phyloP scores from a whole-genome alignment of 768 basidiomycete genomes.

The Gymnopilus junonius region DNA sequence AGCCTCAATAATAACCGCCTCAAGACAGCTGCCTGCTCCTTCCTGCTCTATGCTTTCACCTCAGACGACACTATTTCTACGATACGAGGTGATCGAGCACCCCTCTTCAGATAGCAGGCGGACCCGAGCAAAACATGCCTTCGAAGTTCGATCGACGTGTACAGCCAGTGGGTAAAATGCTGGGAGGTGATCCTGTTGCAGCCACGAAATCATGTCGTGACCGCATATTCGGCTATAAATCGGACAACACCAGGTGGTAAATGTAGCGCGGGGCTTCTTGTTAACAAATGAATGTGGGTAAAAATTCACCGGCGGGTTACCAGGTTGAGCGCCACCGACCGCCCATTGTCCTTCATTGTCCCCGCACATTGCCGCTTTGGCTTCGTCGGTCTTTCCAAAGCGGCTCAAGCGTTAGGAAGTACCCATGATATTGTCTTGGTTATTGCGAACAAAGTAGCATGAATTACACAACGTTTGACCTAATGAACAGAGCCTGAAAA shows the following conservation, averaged over 20 bases:
- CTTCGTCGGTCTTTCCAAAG: background rate
- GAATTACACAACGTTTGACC: too few species aligned
- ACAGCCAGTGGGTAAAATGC: background rate
- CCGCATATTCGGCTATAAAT: background rate
- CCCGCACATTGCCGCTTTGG: background rate
- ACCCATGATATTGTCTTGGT: too few species aligned
- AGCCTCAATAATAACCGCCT: background rate
- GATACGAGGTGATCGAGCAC: background rate
- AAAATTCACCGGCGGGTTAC: background rate
- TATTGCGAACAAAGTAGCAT: too few species aligned
- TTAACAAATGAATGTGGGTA: constrained; percentile 1
- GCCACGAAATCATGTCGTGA: background rate
- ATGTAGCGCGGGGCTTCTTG: background rate
- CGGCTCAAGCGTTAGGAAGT: too few species aligned
- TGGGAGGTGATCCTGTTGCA: background rate
- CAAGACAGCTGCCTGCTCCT: constrained; percentile 2
- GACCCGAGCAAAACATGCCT: constrained; percentile 1
- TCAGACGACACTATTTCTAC: background rate
- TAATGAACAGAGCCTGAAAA: too few species aligned
- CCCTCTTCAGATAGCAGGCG: background rate
- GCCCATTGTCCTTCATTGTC: background rate
- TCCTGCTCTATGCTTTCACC: background rate
- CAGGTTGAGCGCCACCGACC: background rate
- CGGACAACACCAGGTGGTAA: background rate
- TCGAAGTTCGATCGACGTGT: background rate